Evolutionary conservation across 805 yeast genomes (phyloP).

Genomic region (Martiniozyma abietophila): DNA sequence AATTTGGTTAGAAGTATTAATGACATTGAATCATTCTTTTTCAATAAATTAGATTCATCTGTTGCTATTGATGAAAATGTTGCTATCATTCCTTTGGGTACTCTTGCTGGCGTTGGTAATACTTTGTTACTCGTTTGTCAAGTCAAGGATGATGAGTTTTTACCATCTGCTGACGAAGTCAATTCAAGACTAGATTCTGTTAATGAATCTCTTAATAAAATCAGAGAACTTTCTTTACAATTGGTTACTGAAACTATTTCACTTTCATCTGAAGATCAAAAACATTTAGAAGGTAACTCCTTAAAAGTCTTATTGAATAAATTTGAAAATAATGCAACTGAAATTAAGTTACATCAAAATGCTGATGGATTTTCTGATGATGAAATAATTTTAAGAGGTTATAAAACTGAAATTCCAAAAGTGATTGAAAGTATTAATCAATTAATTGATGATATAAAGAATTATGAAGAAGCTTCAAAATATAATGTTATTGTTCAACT

Average conservation of each 20-base stretch:
- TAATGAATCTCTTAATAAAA: slow-evolving; percentile 41
- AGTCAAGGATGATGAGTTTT: slow-evolving; percentile 56
- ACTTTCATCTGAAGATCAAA: slow-evolving; percentile 49
- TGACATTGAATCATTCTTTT: slow-evolving; percentile 61
- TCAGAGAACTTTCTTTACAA: slow-evolving; percentile 51
- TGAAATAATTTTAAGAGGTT: slow-evolving; percentile 62
- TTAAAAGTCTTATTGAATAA: slow-evolving; percentile 30
- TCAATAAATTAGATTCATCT: slow-evolving; percentile 35
- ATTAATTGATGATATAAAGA: slow-evolving; percentile 39
- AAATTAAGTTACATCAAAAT: slow-evolving; percentile 42
- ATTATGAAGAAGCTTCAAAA: slow-evolving; percentile 30
- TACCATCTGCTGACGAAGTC: slow-evolving; percentile 57
- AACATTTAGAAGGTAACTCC: slow-evolving; percentile 50
- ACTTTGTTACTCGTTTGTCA: slow-evolving; percentile 48
- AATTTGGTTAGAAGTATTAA: slow-evolving; percentile 43
- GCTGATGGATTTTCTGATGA: slow-evolving; percentile 32
- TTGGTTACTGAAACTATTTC: slow-evolving; percentile 42
- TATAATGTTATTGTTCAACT: slow-evolving; percentile 42
- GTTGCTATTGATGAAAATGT: slow-evolving; percentile 39
- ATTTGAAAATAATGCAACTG: slow-evolving; percentile 25
- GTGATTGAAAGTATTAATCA: slow-evolving; percentile 44
- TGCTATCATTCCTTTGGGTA: slow-evolving; percentile 50
- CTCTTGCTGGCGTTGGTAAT: slow-evolving; percentile 33
- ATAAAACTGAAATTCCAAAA: slow-evolving; percentile 47
- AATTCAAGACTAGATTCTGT: slow-evolving; percentile 45